Percentiles rank a stretch among this genome's conserved stretches.
phyloP scores from a whole-genome alignment of 2,329 filamentous ascomycete species.

The Fusarium tjaetaba region DNA sequence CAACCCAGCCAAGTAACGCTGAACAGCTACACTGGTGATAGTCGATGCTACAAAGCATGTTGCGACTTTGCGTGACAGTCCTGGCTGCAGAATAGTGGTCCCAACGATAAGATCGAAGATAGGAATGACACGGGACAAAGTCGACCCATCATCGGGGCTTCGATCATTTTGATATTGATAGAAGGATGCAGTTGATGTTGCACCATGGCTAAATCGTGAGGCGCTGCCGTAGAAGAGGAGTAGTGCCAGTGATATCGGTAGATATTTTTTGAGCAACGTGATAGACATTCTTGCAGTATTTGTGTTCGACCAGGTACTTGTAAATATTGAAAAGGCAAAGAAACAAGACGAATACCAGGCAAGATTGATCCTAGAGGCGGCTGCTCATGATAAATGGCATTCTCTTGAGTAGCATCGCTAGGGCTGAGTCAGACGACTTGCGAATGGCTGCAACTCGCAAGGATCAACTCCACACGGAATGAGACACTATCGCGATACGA shows the following conservation, averaged over 20 bases:
- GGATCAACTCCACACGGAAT: background rate
- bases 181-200: conserved; percentile 17
- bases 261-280: background rate
- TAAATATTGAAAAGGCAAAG: accelerated
- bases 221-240: conserved; percentile 33
- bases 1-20: conserved; percentile 1
- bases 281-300: background rate
- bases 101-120: conserved; percentile 18
- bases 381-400: background rate
- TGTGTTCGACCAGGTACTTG: accelerated
- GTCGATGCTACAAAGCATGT: conserved; percentile 24
- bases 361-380: accelerated
- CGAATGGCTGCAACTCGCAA: background rate
- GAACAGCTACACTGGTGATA: conserved; percentile 4
- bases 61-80: conserved; percentile 5
- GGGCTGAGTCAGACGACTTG: conserved; percentile 10
- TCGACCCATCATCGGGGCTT: conserved; percentile 13
- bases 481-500: background rate
- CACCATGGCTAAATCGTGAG: conserved; percentile 22
- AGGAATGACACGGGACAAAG: conserved; percentile 5
- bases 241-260: conserved; percentile 10
- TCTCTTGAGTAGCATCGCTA: background rate
- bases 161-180: conserved; percentile 26
- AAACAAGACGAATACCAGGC: accelerated
- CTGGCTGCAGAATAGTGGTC: background rate